Conservation (phyloP, 768 basidiomycete species). For the Leccinum boreale region DNA sequence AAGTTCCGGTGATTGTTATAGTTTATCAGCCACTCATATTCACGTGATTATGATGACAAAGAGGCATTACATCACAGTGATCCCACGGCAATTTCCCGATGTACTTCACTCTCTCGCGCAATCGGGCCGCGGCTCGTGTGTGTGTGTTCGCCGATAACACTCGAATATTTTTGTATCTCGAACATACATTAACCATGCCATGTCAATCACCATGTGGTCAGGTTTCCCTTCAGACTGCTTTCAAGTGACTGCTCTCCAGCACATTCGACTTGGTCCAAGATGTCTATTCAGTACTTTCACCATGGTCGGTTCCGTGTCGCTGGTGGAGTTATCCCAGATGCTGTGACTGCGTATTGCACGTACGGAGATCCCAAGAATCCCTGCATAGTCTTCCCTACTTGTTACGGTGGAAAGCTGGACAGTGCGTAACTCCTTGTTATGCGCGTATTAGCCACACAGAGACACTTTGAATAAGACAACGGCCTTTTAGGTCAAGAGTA, state of each 20-base stretch:
- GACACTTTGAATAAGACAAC: conserved; percentile 9
- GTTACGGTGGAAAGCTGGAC: conserved; percentile 52
- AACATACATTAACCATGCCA: background rate
- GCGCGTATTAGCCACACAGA: background rate
- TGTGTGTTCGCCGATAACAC: background rate
- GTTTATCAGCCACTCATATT: conserved; percentile 36
- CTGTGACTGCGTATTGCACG: conserved; percentile 57
- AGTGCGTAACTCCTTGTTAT: conserved; percentile 32
- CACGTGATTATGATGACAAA: conserved; percentile 6
- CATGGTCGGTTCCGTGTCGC: conserved; percentile 53
- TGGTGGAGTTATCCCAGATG: conserved; percentile 54
- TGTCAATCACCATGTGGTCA: background rate
- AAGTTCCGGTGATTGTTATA: conserved; percentile 38
- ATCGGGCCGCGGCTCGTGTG: conserved; percentile 2
- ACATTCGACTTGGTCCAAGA: background rate
- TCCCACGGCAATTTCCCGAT: too few species aligned
- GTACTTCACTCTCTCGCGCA: background rate
- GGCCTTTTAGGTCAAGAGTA: conserved; percentile 43
- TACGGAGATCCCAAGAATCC: conserved; percentile 53
- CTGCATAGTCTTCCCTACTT: conserved; percentile 59
- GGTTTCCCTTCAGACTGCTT: background rate
- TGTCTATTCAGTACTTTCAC: conserved; percentile 44
- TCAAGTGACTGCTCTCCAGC: background rate
- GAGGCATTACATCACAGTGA: background rate
- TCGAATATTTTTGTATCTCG: conserved; percentile 1